Percentiles rank a stretch among this genome's conserved stretches.
Conservation (phyloP, 2,329 filamentous ascomycete species). For the Nemania diffusa region DNA sequence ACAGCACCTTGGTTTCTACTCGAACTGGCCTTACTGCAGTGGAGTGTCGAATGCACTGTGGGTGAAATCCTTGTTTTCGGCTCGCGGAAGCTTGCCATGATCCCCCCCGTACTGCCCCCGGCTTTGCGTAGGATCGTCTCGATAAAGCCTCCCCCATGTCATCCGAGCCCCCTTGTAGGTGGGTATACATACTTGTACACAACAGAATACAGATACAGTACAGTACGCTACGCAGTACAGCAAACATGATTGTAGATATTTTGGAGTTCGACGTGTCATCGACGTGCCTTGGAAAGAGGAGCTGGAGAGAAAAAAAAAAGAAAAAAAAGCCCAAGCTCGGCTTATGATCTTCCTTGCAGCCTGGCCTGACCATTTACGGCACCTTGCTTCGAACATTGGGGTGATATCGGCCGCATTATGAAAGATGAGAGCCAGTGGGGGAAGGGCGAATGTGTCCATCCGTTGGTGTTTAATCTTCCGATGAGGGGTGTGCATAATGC, state of each 20-base stretch:
- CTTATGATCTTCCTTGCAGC: conserved; percentile 30
- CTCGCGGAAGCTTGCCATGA: conserved; percentile 37
- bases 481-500: conserved; percentile 41
- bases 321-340: conserved; percentile 15
- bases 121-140: conserved; percentile 35
- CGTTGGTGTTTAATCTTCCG: conserved; percentile 34
- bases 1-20: conserved; percentile 10
- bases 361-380: conserved; percentile 22
- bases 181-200: conserved; percentile 14
- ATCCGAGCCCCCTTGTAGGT: conserved; percentile 25
- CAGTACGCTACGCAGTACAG: too few species aligned
- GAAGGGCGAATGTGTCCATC: conserved; percentile 17
- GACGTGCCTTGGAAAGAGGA: conserved; percentile 16
- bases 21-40: conserved; percentile 11
- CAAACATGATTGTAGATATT: conserved; percentile 8
- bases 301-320: conserved; percentile 15
- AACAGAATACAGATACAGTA: too few species aligned
- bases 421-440: conserved; percentile 13
- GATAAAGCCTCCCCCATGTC: conserved; percentile 28
- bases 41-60: conserved; percentile 23
- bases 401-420: conserved; percentile 18
- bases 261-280: conserved; percentile 32
- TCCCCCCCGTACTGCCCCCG: conserved; percentile 19
- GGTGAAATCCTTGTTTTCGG: conserved; percentile 27
- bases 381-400: conserved; percentile 5